phyloP scores from a whole-genome alignment of 1,139 yeast species.

The Suhomyces coccinellae region DNA sequence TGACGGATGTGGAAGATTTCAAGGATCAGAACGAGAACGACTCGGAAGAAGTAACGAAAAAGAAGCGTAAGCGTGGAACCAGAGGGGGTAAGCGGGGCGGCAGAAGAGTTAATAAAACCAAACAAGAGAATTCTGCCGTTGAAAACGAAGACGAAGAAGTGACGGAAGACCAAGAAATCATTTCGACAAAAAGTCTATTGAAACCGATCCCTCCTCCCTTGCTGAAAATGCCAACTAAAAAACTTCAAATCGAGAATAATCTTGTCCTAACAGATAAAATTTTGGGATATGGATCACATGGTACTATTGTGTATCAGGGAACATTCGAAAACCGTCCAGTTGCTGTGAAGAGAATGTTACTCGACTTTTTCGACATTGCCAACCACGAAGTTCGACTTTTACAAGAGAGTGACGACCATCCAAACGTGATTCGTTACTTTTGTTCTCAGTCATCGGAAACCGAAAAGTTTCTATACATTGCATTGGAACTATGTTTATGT shows the following conservation, averaged over 20 bases:
- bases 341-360: conserved; percentile 90
- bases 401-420: conserved; percentile 95
- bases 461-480: conserved; percentile 87
- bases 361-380: conserved; percentile 92
- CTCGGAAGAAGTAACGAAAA: conserved; percentile 23
- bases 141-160: conserved; percentile 16
- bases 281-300: conserved; percentile 94
- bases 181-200: conserved; percentile 32
- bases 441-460: conserved; percentile 77
- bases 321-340: conserved; percentile 90
- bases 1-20: conserved; percentile 5
- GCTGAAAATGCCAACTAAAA: conserved; percentile 26
- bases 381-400: conserved; percentile 87
- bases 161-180: conserved; percentile 18
- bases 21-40: conserved; percentile 8
- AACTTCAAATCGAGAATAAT: conserved; percentile 50
- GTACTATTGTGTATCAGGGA: conserved; percentile 92
- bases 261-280: conserved; percentile 68
- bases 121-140: conserved; percentile 21
- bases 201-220: conserved; percentile 21
- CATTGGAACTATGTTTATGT: conserved; percentile 86
- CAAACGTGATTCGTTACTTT: conserved; percentile 88
- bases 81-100: conserved; percentile 71
- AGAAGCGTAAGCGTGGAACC: conserved; percentile 74
- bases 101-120: conserved; percentile 53